Evolutionary conservation across 768 basidiomycete genomes (phyloP).

Genomic region (Tephrocybe sp.): DNA sequence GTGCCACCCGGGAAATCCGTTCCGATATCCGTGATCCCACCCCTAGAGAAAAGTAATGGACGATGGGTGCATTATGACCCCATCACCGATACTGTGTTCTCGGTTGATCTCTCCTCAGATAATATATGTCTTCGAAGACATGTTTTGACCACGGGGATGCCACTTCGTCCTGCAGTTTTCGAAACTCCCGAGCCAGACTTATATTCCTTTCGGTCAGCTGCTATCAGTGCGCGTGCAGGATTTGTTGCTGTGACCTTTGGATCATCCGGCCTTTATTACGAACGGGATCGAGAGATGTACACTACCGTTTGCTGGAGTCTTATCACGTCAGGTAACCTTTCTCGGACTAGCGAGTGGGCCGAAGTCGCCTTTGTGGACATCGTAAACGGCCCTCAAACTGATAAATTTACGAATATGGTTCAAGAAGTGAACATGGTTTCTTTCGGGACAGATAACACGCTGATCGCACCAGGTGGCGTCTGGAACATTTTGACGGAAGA

Average conservation of each 20-base stretch:
- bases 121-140: neutral
- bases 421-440: neutral
- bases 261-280: neutral
- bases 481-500: conserved; percentile 6
- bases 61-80: conserved; percentile 7
- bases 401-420: neutral
- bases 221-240: conserved; percentile 6
- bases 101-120: neutral
- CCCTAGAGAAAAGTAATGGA: conserved; percentile 1
- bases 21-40: neutral
- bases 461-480: conserved; percentile 2
- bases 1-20: neutral
- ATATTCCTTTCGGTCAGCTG: conserved; percentile 2
- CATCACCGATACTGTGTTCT: conserved; percentile 4
- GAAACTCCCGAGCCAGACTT: neutral
- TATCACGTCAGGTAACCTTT: neutral
- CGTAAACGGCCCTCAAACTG: neutral
- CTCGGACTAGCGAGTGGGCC: conserved; percentile 3
- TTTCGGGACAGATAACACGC: conserved; percentile 1
- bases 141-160: conserved; percentile 1
- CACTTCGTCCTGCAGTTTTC: neutral
- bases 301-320: conserved; percentile 9
- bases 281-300: neutral
- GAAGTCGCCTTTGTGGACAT: conserved; percentile 7
- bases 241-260: conserved; percentile 7